Evolutionary conservation across 495 filamentous ascomycete species (phyloP).

Genomic region (Lepraria neglecta): DNA sequence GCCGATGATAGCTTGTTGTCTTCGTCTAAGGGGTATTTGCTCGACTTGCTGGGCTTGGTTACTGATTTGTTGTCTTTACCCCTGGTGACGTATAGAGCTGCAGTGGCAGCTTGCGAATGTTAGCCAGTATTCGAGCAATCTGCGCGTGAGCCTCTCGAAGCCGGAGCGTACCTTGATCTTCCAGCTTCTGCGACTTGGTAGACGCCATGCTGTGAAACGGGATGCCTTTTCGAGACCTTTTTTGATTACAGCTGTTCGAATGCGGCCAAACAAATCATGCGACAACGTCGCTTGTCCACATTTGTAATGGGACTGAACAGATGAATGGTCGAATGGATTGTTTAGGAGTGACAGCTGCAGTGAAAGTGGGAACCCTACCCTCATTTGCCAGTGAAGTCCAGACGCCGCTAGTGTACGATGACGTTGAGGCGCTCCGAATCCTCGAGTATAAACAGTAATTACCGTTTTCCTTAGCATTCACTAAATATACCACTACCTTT

Average conservation of each 20-base stretch:
- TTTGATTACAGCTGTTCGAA: background rate
- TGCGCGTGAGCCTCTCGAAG: background rate
- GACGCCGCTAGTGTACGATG: conserved; percentile 15
- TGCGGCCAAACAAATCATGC: background rate
- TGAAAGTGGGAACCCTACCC: background rate
- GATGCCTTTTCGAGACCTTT: background rate
- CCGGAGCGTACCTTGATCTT: conserved; percentile 29
- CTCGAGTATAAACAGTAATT: background rate
- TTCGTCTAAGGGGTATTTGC: conserved; percentile 35
- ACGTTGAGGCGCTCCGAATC: conserved; percentile 3
- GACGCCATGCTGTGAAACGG: conserved; percentile 18
- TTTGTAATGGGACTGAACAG: background rate
- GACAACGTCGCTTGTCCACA: background rate
- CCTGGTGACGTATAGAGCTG: conserved; percentile 47
- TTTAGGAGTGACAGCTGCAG: background rate
- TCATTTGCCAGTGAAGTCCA: conserved; percentile 3
- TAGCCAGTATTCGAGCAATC: background rate
- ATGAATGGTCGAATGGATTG: background rate
- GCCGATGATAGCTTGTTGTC: conserved; percentile 49
- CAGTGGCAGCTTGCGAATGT: conserved; percentile 43
- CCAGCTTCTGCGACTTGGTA: conserved; percentile 29
- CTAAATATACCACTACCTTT: no score
- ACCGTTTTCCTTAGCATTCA: background rate
- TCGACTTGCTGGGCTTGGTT: conserved; percentile 33
- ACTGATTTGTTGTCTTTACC: conserved; percentile 38